A percentile compares a stretch with the other conserved stretches of the same genome.
Conservation (phyloP, 805 yeast species). For the Yamadazyma takamatsuzukensis region DNA sequence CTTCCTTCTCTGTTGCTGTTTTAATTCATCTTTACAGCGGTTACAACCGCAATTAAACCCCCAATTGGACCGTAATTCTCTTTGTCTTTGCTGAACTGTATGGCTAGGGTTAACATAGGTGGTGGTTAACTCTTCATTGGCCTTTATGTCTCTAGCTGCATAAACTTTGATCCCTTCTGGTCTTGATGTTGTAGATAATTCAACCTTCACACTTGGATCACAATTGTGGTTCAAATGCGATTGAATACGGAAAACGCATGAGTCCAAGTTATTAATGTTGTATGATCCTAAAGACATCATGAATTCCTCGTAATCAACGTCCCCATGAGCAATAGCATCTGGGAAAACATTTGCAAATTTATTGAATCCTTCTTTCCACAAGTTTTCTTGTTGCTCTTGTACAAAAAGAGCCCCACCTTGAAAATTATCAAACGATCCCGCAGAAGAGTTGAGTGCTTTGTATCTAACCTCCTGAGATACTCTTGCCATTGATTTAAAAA, state of each 20-base stretch:
- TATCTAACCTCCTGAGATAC: conserved; percentile 66
- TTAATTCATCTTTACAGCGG: conserved; percentile 58
- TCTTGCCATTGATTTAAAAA: conserved; percentile 61
- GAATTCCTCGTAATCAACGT: conserved; percentile 48
- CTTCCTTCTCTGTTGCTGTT: conserved; percentile 42
- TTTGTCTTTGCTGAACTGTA: conserved; percentile 58
- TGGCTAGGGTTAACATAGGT: conserved; percentile 68
- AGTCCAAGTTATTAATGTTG: conserved; percentile 69
- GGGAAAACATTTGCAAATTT: conserved; percentile 51
- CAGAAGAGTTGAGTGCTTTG: conserved; percentile 53
- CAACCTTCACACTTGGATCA: conserved; percentile 62
- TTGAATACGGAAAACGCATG: conserved; percentile 56
- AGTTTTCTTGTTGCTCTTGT: conserved; percentile 50
- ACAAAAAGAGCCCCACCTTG: conserved; percentile 53
- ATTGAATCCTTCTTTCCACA: conserved; percentile 59
- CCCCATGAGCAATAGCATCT: conserved; percentile 13
- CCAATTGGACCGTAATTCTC: conserved; percentile 69
- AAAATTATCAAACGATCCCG: conserved; percentile 49
- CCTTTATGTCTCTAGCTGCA: conserved; percentile 54
- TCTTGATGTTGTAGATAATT: conserved; percentile 34
- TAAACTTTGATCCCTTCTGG: conserved; percentile 55
- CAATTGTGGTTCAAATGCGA: conserved; percentile 78
- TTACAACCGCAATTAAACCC: conserved; percentile 71
- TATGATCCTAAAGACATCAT: conserved; percentile 64
- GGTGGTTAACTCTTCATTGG: conserved; percentile 66